Conservation (phyloP, 2,329 filamentous ascomycete species). For the Plenodomus lindquistii region DNA sequence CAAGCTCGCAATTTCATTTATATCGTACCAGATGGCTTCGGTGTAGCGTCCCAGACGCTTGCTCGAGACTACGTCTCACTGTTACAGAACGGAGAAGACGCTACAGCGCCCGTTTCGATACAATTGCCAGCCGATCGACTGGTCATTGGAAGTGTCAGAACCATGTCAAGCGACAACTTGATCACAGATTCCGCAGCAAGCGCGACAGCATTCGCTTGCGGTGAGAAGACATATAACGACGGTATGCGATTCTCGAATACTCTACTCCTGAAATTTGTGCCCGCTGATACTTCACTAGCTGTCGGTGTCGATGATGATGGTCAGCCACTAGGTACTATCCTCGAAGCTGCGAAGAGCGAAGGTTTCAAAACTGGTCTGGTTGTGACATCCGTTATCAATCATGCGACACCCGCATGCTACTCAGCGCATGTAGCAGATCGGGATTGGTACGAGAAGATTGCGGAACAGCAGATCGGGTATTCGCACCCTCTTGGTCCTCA, state of each 20-base stretch:
- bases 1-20: conserved; percentile 28
- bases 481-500: conserved; percentile 46
- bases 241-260: conserved; percentile 2
- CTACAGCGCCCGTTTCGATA: conserved; percentile 19
- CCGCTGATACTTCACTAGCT: conserved; percentile 11
- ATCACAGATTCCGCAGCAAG: conserved; percentile 50
- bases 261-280: not conserved
- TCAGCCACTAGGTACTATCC: conserved; percentile 44
- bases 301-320: conserved; percentile 41
- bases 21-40: conserved; percentile 31
- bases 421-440: conserved; percentile 42
- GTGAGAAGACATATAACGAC: conserved; percentile 47
- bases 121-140: conserved; percentile 21
- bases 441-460: conserved; percentile 44
- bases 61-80: conserved; percentile 26
- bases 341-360: conserved; percentile 47
- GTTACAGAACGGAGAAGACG: conserved; percentile 19
- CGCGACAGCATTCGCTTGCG: conserved; percentile 47
- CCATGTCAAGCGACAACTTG: conserved; percentile 36
- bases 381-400: conserved; percentile 48
- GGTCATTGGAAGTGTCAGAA: conserved; percentile 28
- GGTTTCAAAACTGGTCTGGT: conserved; percentile 50
- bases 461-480: conserved; percentile 47
- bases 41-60: conserved; percentile 27
- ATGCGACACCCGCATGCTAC: conserved; percentile 28